A percentile compares a stretch with the other conserved stretches of the same genome.
Evolutionary conservation across 176 grass and related monocot genomes (phyloP).

Genomic region (Otatea glauca): DNA sequence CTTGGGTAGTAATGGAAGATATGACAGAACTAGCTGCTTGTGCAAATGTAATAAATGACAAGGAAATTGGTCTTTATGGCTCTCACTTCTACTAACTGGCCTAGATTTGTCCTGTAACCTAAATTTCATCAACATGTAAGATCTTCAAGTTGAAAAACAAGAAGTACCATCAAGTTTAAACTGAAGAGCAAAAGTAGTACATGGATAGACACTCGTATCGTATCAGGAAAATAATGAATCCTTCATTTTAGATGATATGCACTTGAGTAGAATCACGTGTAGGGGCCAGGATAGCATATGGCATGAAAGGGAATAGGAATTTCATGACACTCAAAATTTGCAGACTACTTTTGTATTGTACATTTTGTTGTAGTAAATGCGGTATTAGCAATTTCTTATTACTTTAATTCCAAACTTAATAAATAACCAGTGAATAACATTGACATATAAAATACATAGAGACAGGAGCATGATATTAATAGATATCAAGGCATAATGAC

Average conservation of each 20-base stretch:
- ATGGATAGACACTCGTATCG: not conserved
- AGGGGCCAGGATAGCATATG: slow-evolving; percentile 34
- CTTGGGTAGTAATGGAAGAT: not conserved
- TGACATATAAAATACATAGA: too few relatives aligned
- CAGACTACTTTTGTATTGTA: not conserved
- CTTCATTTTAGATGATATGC: slow-evolving; percentile 11
- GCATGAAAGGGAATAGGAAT: slow-evolving; percentile 44
- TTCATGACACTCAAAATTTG: not conserved
- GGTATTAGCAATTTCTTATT: too few relatives aligned
- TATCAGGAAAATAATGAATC: slow-evolving; percentile 9
- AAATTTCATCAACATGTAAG: not conserved
- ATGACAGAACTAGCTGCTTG: slow-evolving; percentile 1
- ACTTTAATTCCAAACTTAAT: too few relatives aligned
- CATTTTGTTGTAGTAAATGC: too few relatives aligned
- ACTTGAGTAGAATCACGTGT: slow-evolving; percentile 51
- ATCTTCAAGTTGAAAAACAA: not conserved
- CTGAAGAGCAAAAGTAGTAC: not conserved
- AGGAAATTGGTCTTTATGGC: not conserved
- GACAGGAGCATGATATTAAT: too few relatives aligned
- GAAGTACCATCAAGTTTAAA: not conserved
- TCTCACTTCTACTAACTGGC: not conserved
- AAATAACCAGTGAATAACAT: too few relatives aligned
- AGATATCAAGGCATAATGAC: too few relatives aligned
- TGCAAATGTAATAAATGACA: not conserved
- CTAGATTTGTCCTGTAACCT: not conserved